These are phyloP conservation scores for Schwanniomyces pseudopolymorphus DNA, from an alignment of 805 yeast species.

Conservation along the genomic window DNA sequence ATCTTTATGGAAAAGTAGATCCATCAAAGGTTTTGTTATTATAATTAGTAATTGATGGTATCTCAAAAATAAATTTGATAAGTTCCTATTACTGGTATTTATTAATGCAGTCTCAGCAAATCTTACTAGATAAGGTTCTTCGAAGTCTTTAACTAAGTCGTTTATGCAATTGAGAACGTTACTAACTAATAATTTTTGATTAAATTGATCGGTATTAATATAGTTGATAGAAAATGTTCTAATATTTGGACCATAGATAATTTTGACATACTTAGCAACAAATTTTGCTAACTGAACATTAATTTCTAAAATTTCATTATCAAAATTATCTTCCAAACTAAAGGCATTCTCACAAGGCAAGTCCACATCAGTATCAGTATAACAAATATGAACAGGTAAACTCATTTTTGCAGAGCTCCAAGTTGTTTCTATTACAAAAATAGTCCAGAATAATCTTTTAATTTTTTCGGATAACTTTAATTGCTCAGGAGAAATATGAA, in stretches of 20 bases:
- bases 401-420: conserved; percentile 39
- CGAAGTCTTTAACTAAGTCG: conserved; percentile 32
- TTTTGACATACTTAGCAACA: conserved; percentile 32
- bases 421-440: conserved; percentile 36
- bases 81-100: conserved; percentile 20
- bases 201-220: conserved; percentile 40
- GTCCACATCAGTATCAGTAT: conserved; percentile 44
- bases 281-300: conserved; percentile 41
- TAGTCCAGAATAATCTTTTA: conserved; percentile 44
- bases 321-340: conserved; percentile 30
- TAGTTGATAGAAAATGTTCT: conserved; percentile 39
- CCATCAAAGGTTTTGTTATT: conserved; percentile 33
- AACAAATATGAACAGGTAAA: conserved; percentile 40
- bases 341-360: conserved; percentile 34
- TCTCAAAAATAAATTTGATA: conserved; percentile 35
- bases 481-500: not conserved
- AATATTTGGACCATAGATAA: conserved; percentile 41
- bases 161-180: conserved; percentile 27
- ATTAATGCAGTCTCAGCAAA: conserved; percentile 20
- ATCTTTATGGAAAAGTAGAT: conserved; percentile 27
- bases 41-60: conserved; percentile 33
- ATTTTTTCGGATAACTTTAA: conserved; percentile 22
- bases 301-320: conserved; percentile 28
- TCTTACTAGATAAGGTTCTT: conserved; percentile 25
- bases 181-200: conserved; percentile 31